These are phyloP conservation scores for Alternaria sp. DNA, from an alignment of 2,329 filamentous ascomycete species.

Conservation along the genomic window DNA sequence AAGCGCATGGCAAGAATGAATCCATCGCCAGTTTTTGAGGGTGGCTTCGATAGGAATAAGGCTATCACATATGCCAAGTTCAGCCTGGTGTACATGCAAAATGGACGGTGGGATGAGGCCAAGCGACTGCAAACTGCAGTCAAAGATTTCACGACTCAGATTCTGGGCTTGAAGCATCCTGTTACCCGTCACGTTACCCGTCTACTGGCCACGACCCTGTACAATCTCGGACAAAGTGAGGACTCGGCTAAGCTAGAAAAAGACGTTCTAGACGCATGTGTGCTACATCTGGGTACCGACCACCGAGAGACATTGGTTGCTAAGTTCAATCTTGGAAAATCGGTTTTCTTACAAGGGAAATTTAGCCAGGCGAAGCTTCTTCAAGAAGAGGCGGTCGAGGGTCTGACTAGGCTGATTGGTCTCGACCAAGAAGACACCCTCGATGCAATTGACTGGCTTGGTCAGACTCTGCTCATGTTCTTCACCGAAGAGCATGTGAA, in stretches of 20 bases:
- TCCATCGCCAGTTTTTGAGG: slow-evolving; percentile 15
- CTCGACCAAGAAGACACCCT: slow-evolving; percentile 29
- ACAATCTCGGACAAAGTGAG: slow-evolving; percentile 23
- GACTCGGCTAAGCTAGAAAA: slow-evolving; percentile 34
- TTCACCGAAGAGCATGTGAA: slow-evolving; percentile 4
- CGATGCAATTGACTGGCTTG: slow-evolving; percentile 31
- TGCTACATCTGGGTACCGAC: background rate
- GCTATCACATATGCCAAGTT: slow-evolving; percentile 31
- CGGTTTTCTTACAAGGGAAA: slow-evolving; percentile 28
- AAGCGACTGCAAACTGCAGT: slow-evolving; percentile 36
- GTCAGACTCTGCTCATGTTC: slow-evolving; percentile 9
- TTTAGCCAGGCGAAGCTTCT: slow-evolving; percentile 22
- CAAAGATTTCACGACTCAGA: slow-evolving; percentile 25
- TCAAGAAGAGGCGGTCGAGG: slow-evolving; percentile 26
- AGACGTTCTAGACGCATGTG: slow-evolving; percentile 29
- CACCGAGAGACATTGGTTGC: slow-evolving; percentile 8
- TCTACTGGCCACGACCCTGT: slow-evolving; percentile 31
- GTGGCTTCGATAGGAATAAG: slow-evolving; percentile 1
- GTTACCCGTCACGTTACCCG: slow-evolving; percentile 29
- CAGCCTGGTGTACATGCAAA: slow-evolving; percentile 35
- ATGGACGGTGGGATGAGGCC: slow-evolving; percentile 35
- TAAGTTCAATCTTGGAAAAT: slow-evolving; percentile 30
- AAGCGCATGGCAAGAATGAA: slow-evolving; percentile 11
- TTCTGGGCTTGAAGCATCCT: slow-evolving; percentile 32
- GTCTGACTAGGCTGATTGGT: slow-evolving; percentile 25